Evolutionary conservation across 768 basidiomycete genomes (phyloP).

Genomic region (Leccinum subgranulosum): DNA sequence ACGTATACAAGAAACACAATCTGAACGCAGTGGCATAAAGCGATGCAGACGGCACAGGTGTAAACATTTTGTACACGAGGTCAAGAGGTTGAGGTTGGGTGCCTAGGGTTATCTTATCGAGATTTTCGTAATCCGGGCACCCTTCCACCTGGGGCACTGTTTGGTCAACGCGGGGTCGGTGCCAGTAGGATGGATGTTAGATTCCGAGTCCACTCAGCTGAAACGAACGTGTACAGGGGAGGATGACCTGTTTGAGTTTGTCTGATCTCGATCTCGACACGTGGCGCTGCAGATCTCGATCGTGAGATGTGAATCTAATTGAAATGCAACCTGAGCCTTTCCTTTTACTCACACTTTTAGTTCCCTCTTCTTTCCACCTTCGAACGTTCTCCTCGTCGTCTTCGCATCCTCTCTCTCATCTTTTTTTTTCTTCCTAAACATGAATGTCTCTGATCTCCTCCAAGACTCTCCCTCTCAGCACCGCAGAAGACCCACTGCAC

Average conservation of each 20-base stretch:
- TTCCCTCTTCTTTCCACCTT: conserved; percentile 29
- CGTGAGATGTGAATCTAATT: conserved; percentile 33
- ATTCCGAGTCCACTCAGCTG: neutral
- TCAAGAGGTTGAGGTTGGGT: neutral
- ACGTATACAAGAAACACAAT: conserved; percentile 1
- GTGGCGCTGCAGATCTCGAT: conserved; percentile 30
- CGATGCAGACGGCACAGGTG: neutral
- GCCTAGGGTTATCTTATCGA: neutral
- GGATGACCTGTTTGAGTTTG: neutral
- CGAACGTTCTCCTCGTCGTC: conserved; percentile 4
- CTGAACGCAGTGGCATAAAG: neutral
- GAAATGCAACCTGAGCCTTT: conserved; percentile 32
- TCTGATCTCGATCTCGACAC: conserved; percentile 31
- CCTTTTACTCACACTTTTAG: conserved; percentile 27
- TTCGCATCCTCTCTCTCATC: conserved; percentile 1
- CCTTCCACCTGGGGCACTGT: neutral
- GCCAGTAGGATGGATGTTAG: neutral
- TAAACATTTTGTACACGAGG: neutral
- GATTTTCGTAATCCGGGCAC: neutral
- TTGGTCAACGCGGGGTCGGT: neutral
- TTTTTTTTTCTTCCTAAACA: conserved; percentile 19
- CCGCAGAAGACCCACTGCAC: conserved; percentile 29
- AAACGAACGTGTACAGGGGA: neutral
- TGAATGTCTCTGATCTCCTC: conserved; percentile 70
- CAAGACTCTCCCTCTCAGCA: conserved; percentile 70